phyloP scores from a whole-genome alignment of 2,329 filamentous ascomycete genomes.

The Colletotrichum falcatum region DNA sequence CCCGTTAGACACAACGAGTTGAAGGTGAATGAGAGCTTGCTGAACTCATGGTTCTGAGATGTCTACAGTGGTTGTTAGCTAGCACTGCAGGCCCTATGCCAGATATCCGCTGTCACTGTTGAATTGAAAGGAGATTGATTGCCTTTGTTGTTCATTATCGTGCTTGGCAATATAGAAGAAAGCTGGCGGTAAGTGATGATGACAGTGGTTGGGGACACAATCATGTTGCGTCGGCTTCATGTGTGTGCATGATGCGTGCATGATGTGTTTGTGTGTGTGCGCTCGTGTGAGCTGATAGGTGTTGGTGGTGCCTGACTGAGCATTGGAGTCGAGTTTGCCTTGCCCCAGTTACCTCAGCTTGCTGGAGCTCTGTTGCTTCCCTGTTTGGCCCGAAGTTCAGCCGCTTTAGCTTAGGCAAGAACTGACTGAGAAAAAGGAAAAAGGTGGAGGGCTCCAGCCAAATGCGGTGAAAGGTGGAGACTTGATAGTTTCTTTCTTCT shows the following conservation, averaged over 20 bases:
- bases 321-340: neutral
- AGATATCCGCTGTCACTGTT: no score
- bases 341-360: no score
- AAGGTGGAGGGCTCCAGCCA: conserved; percentile 29
- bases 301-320: neutral
- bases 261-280: neutral
- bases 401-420: neutral
- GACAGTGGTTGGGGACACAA: neutral
- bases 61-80: neutral
- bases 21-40: neutral
- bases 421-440: neutral
- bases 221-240: neutral
- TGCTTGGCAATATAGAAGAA: neutral
- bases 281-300: neutral
- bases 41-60: no score
- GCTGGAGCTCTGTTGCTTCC: conserved; percentile 4
- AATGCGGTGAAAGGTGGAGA: conserved; percentile 35
- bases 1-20: neutral
- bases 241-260: no score
- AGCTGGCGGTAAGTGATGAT: neutral
- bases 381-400: conserved; percentile 15
- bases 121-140: neutral
- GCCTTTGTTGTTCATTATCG: neutral
- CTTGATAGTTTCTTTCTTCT: conserved; percentile 36
- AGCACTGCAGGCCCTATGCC: neutral